Conservation (phyloP, 108 stramenopile genomes). For the Fistulifera pelliculosa region DNA sequence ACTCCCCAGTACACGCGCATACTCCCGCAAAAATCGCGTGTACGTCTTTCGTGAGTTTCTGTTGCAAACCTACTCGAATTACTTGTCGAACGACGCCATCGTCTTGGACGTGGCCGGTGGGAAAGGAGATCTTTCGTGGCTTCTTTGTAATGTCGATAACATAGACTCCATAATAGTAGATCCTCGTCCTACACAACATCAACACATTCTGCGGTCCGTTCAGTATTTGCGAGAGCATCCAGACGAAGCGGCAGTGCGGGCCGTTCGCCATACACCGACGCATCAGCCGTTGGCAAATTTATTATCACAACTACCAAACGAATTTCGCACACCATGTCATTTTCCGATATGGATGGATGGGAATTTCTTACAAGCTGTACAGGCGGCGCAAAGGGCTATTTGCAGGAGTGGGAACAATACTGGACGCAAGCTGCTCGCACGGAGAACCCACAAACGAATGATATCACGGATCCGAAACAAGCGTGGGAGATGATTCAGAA, state of each 20-base stretch:
- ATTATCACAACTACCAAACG: constrained; percentile 10
- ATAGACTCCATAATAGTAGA: constrained; percentile 58
- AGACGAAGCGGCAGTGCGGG: constrained; percentile 37
- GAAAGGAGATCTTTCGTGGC: constrained; percentile 67
- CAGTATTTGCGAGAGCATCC: constrained; percentile 45
- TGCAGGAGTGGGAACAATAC: too few species aligned
- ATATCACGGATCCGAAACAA: too few species aligned
- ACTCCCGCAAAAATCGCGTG: constrained; percentile 53
- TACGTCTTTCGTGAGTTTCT: constrained; percentile 60
- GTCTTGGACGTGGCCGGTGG: constrained; percentile 85
- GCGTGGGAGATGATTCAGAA: constrained; percentile 10
- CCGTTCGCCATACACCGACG: constrained; percentile 31
- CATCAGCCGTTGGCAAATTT: constrained; percentile 58
- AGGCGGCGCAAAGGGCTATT: too few species aligned
- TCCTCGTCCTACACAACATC: constrained; percentile 40
- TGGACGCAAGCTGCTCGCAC: too few species aligned
- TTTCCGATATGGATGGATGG: too few species aligned
- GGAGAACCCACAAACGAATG: too few species aligned
- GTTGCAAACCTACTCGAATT: constrained; percentile 23
- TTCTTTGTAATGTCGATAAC: constrained; percentile 47
- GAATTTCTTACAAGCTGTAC: too few species aligned
- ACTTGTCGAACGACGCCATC: background rate
- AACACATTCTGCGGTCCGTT: constrained; percentile 38
- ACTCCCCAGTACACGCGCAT: constrained; percentile 32
- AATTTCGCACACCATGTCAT: constrained; percentile 2